phyloP scores from a whole-genome alignment of 2,329 filamentous ascomycete genomes.

The Daldinia sp. region DNA sequence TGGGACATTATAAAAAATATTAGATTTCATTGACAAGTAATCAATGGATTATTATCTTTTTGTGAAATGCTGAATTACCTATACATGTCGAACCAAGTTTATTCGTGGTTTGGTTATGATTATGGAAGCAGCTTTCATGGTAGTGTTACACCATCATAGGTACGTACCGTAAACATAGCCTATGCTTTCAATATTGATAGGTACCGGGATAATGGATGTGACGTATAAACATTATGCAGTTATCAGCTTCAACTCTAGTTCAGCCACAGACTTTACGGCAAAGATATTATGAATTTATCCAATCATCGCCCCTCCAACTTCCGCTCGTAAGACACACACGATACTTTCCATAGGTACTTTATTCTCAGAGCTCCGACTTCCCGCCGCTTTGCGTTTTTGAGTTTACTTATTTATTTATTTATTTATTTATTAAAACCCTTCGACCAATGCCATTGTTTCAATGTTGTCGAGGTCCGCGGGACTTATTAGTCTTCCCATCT shows the following conservation, averaged over 20 bases:
- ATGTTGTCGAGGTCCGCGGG: conserved; percentile 29
- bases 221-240: conserved; percentile 12
- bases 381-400: background rate
- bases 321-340: conserved; percentile 1
- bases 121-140: background rate
- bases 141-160: too few species aligned
- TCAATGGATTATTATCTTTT: background rate
- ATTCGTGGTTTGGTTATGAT: background rate
- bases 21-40: background rate
- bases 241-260: conserved; percentile 1
- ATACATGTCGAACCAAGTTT: conserved; percentile 1
- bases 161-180: background rate
- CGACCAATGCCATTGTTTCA: conserved; percentile 16
- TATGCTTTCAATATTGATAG: background rate
- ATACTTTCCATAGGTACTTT: background rate
- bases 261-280: conserved; percentile 8
- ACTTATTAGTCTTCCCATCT: conserved; percentile 17
- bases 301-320: conserved; percentile 24
- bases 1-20: background rate
- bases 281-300: conserved; percentile 17
- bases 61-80: background rate
- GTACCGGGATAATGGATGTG: conserved; percentile 25
- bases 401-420: background rate
- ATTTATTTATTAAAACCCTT: background rate
- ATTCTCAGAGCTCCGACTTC: conserved; percentile 9